Evolutionary conservation across 768 basidiomycete genomes (phyloP).

Genomic region (Mycena capillaripes): DNA sequence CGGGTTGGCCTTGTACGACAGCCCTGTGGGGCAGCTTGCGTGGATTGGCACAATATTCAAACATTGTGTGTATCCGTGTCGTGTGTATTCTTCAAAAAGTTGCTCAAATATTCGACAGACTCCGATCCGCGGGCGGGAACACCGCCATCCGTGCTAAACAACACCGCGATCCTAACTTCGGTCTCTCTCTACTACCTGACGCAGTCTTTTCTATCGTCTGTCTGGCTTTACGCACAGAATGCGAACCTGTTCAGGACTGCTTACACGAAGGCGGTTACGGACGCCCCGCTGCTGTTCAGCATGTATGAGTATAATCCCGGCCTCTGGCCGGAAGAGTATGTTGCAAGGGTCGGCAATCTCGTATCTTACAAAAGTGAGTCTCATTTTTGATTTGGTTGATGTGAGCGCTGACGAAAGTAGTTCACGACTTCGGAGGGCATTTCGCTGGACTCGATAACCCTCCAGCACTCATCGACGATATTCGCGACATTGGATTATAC

Average conservation of each 20-base stretch:
- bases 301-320: conserved; percentile 13
- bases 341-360: neutral
- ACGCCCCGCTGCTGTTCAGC: conserved; percentile 21
- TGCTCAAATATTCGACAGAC: conserved; percentile 21
- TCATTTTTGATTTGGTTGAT: neutral
- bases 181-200: conserved; percentile 44
- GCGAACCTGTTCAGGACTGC: neutral
- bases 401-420: neutral
- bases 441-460: conserved; percentile 27
- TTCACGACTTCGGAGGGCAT: conserved; percentile 19
- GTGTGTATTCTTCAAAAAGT: conserved; percentile 20
- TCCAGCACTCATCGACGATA: conserved; percentile 21
- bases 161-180: conserved; percentile 36
- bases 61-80: conserved; percentile 25
- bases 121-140: conserved; percentile 28
- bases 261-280: neutral
- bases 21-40: conserved; percentile 2
- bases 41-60: conserved; percentile 15
- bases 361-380: conserved; percentile 14
- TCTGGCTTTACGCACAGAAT: conserved; percentile 32
- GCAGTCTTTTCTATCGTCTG: conserved; percentile 35
- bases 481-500: conserved; percentile 17
- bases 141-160: conserved; percentile 13
- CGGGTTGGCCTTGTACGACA: conserved; percentile 17
- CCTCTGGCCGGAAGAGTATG: conserved; percentile 16